Evolutionary conservation across 352 stramenopile genomes (phyloP).

Genomic region (Phytophthora pini): DNA sequence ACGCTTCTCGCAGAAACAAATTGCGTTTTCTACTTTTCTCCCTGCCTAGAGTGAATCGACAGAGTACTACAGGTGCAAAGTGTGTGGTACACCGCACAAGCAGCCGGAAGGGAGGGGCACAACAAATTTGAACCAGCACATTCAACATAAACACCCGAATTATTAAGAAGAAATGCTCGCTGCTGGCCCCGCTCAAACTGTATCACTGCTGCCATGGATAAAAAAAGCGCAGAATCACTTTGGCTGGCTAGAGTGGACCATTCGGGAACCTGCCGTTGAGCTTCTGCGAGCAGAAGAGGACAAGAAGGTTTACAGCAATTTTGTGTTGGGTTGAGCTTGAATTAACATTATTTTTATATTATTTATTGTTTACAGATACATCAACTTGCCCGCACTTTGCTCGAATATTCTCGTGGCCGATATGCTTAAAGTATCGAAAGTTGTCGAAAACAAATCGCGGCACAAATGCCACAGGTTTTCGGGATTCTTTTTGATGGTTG

Average conservation of each 20-base stretch:
- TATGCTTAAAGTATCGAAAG: slow-evolving; percentile 2
- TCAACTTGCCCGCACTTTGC: slow-evolving; percentile 3
- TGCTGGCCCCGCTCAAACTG: neutral
- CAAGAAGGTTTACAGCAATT: neutral
- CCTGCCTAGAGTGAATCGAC: too few relatives aligned
- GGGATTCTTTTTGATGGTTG: slow-evolving; percentile 16
- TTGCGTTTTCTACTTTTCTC: too few relatives aligned
- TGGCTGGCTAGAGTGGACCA: slow-evolving; percentile 9
- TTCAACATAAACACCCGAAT: slow-evolving; percentile 1
- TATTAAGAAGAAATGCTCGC: slow-evolving; percentile 10
- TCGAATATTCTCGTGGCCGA: slow-evolving; percentile 3
- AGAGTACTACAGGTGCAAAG: too few relatives aligned
- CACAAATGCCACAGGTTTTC: slow-evolving; percentile 1
- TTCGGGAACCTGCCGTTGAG: slow-evolving; percentile 7
- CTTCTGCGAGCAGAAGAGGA: slow-evolving; percentile 10
- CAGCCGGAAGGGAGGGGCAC: neutral
- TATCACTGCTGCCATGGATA: slow-evolving; percentile 16
- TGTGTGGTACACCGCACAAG: neutral
- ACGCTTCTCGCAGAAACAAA: too few relatives aligned
- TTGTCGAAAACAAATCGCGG: slow-evolving; percentile 1
- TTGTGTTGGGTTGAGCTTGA: neutral
- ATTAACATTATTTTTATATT: neutral
- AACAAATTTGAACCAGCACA: slow-evolving; percentile 11
- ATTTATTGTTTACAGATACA: slow-evolving; percentile 9
- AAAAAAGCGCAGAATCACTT: slow-evolving; percentile 13